Conservation (phyloP, 352 stramenopile species). For the Lagenidium sp. region DNA sequence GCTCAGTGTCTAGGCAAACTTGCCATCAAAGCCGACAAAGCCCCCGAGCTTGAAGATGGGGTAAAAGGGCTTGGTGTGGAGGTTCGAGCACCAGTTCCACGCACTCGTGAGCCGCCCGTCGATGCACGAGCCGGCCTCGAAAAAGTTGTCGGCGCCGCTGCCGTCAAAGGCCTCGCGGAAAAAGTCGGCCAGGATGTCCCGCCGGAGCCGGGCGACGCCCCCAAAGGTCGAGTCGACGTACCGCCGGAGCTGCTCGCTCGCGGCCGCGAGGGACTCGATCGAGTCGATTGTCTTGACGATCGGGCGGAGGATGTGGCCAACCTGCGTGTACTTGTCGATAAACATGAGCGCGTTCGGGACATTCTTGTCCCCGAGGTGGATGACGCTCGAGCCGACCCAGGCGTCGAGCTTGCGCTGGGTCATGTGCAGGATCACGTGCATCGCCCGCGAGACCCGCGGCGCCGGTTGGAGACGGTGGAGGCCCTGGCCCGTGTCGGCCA, state of each 20-base stretch:
- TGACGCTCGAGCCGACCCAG: conserved; percentile 93
- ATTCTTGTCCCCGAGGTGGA: conserved; percentile 97
- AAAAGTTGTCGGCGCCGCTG: conserved; percentile 93
- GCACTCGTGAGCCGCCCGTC: conserved; percentile 94
- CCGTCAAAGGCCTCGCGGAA: conserved; percentile 96
- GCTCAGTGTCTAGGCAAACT: conserved; percentile 77
- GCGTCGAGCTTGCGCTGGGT: conserved; percentile 64
- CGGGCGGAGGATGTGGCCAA: conserved; percentile 80
- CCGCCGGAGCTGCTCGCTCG: conserved; percentile 31
- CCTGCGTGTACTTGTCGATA: conserved; percentile 98
- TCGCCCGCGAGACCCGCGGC: conserved; percentile 90
- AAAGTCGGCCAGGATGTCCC: conserved; percentile 93
- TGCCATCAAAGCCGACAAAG: conserved; percentile 95
- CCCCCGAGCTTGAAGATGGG: conserved; percentile 95
- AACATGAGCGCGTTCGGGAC: conserved; percentile 97
- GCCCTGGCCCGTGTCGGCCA: conserved; percentile 94
- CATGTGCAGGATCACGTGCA: conserved; percentile 90
- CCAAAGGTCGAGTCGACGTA: conserved; percentile 84
- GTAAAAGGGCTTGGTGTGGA: conserved; percentile 93
- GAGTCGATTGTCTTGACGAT: conserved; percentile 82
- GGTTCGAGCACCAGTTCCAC: conserved; percentile 97
- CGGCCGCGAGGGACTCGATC: conserved; percentile 48
- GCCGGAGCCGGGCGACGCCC: conserved; percentile 70
- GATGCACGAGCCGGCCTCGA: conserved; percentile 94
- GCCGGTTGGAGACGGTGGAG: conserved; percentile 92